Evolutionary conservation across 2,329 filamentous ascomycete species (phyloP).

Genomic region (Esteya vermicola): DNA sequence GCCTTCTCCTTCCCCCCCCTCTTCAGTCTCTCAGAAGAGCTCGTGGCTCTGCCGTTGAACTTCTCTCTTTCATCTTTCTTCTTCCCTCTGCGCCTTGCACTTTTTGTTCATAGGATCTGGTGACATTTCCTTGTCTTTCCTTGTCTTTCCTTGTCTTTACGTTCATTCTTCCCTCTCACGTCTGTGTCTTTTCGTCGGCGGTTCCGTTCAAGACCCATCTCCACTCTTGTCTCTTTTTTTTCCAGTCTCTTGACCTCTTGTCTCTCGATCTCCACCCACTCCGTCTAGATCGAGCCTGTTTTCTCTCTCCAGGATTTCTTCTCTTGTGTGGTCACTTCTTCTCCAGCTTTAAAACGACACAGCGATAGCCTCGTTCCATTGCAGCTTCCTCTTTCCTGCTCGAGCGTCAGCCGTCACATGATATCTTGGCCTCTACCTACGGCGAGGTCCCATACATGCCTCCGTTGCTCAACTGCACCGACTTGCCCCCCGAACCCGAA

Average conservation of each 20-base stretch:
- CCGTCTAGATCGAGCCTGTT: no score
- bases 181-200: neutral
- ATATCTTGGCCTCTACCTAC: neutral
- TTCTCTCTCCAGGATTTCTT: no score
- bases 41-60: no score
- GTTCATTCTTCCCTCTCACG: neutral
- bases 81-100: neutral
- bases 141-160: neutral
- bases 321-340: no score
- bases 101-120: no score
- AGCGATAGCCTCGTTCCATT: neutral
- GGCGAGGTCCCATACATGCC: conserved; percentile 8
- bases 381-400: neutral
- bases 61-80: conserved; percentile 5
- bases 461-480: conserved; percentile 1
- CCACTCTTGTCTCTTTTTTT: neutral
- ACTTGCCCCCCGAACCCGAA: conserved; percentile 6
- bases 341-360: no score
- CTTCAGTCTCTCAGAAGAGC: neutral
- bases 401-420: neutral
- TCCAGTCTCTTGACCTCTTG: neutral
- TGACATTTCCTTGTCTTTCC: neutral
- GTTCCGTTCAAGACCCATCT: neutral
- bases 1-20: conserved; percentile 1
- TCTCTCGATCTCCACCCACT: neutral